Evolutionary conservation across 495 filamentous ascomycete species (phyloP).

Genomic region (Neurospora sp.): DNA sequence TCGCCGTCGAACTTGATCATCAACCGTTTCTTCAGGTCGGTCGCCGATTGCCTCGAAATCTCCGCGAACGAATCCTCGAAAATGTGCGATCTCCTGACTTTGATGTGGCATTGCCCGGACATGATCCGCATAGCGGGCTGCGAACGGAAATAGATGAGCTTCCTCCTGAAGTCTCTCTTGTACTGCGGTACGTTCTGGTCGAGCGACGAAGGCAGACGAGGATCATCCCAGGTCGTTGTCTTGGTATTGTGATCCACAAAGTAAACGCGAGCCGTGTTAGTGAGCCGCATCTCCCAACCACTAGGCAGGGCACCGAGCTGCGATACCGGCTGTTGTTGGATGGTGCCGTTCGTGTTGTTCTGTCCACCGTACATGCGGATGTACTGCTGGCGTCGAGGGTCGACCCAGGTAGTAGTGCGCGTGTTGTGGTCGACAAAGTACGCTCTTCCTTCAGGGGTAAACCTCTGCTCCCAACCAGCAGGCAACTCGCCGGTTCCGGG

Average conservation of each 20-base stretch:
- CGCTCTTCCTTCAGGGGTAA: slow-evolving; percentile 84
- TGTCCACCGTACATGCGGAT: slow-evolving; percentile 92
- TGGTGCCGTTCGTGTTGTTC: slow-evolving; percentile 68
- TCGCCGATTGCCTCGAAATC: slow-evolving; percentile 94
- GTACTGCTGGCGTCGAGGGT: slow-evolving; percentile 94
- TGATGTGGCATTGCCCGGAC: slow-evolving; percentile 95
- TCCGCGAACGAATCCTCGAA: slow-evolving; percentile 98
- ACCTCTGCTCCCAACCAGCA: slow-evolving; percentile 90
- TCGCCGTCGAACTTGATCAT: slow-evolving; percentile 99
- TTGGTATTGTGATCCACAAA: slow-evolving; percentile 99
- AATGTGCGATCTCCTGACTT: slow-evolving; percentile 90
- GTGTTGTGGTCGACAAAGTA: slow-evolving; percentile 99
- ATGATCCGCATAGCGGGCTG: slow-evolving; percentile 93
- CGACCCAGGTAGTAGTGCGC: slow-evolving; percentile 98
- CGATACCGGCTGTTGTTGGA: slow-evolving; percentile 95
- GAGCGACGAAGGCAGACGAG: slow-evolving; percentile 84
- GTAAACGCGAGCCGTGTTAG: slow-evolving; percentile 94
- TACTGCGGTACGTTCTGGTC: slow-evolving; percentile 99
- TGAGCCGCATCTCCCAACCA: slow-evolving; percentile 99
- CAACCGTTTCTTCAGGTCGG: slow-evolving; percentile 90
- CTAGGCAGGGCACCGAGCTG: slow-evolving; percentile 94
- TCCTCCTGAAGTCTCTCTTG: slow-evolving; percentile 96
- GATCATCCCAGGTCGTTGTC: slow-evolving; percentile 99
- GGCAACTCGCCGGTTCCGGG: slow-evolving; percentile 93
- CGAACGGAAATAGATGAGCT: slow-evolving; percentile 98